A percentile compares a stretch with the other conserved stretches of the same genome.
Conservation (phyloP, 352 stramenopile species). For the Globisporangium radiosum region DNA sequence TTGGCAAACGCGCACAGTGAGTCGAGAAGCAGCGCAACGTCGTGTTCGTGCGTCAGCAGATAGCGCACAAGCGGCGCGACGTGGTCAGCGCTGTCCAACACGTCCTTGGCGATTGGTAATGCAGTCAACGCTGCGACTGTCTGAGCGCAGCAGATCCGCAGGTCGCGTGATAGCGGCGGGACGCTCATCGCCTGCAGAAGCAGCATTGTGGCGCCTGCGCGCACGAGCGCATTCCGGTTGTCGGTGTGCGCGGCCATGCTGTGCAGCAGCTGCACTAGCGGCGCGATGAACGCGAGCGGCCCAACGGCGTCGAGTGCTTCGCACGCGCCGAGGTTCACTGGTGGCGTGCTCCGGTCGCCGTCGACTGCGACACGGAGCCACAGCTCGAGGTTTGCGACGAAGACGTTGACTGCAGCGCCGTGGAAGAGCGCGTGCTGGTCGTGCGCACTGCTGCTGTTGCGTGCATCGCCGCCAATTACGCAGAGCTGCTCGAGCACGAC, state of each 20-base stretch:
- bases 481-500: constrained; percentile 34
- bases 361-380: constrained; percentile 18
- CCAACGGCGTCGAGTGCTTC: constrained; percentile 1
- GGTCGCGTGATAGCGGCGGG: constrained; percentile 13
- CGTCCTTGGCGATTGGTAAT: constrained; percentile 14
- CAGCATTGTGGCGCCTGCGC: constrained; percentile 1
- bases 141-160: constrained; percentile 19
- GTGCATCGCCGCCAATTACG: background rate
- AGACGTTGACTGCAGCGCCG: constrained; percentile 30
- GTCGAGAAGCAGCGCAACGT: constrained; percentile 23
- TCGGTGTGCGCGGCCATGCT: constrained; percentile 9
- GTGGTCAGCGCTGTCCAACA: constrained; percentile 34
- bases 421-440: constrained; percentile 40
- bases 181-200: constrained; percentile 22
- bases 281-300: constrained; percentile 11
- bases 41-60: constrained; percentile 32
- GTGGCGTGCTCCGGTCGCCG: background rate
- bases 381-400: constrained; percentile 27
- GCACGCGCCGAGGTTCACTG: background rate
- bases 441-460: constrained; percentile 8
- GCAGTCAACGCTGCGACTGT: constrained; percentile 22
- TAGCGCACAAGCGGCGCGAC: constrained; percentile 50
- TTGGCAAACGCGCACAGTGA: constrained; percentile 42
- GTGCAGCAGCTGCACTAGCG: constrained; percentile 10
- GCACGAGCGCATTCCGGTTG: constrained; percentile 21